Conservation (phyloP, 768 basidiomycete species). For the Boletus huronensis region DNA sequence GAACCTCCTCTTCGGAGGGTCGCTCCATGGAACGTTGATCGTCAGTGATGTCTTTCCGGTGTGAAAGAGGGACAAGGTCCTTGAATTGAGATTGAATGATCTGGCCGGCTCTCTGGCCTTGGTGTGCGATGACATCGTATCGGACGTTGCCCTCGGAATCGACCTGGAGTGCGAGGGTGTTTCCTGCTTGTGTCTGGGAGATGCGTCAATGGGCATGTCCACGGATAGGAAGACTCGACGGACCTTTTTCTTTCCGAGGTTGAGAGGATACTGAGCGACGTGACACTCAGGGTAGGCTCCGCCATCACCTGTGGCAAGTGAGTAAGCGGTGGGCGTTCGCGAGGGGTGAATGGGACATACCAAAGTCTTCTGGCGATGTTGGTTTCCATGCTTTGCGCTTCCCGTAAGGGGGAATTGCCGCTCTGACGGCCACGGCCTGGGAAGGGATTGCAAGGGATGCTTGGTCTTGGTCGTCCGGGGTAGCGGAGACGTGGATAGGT, state of each 20-base stretch:
- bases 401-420: slow-evolving; percentile 77
- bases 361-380: slow-evolving; percentile 76
- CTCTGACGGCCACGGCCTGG: slow-evolving; percentile 46
- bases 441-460: slow-evolving; percentile 29
- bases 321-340: not conserved
- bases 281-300: slow-evolving; percentile 94
- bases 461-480: slow-evolving; percentile 64
- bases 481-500: slow-evolving; percentile 51
- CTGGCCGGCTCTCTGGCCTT: slow-evolving; percentile 87
- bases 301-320: slow-evolving; percentile 58
- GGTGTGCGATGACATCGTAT: slow-evolving; percentile 95
- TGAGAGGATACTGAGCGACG: slow-evolving; percentile 94
- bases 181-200: slow-evolving; percentile 78
- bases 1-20: slow-evolving; percentile 90
- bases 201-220: not conserved
- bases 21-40: slow-evolving; percentile 76
- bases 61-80: slow-evolving; percentile 88
- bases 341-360: slow-evolving; percentile 39
- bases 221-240: slow-evolving; percentile 17
- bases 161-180: slow-evolving; percentile 94
- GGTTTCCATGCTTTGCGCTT: slow-evolving; percentile 86
- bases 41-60: slow-evolving; percentile 85
- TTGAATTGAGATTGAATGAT: slow-evolving; percentile 94
- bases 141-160: slow-evolving; percentile 95
- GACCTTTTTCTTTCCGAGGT: slow-evolving; percentile 94